phyloP scores from a whole-genome alignment of 305 asterid genomes.

The Plantago lanceolata region DNA sequence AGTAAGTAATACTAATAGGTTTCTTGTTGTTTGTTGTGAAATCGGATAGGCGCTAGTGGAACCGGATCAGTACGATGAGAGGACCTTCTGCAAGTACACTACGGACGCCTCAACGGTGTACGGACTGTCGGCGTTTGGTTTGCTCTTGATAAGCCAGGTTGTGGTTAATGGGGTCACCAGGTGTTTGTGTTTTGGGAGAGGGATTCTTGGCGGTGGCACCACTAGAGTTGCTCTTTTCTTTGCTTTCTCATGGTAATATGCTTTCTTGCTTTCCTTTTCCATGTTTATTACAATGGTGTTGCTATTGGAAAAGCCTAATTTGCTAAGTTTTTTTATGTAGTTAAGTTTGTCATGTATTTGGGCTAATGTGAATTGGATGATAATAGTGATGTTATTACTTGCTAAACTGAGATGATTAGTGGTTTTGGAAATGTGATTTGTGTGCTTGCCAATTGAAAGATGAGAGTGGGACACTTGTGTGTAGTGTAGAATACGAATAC shows the following conservation, averaged over 20 bases:
- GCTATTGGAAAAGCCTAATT: no score
- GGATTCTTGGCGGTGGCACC: slow-evolving; percentile 60
- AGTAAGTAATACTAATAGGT: no score
- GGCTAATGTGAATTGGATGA: no score
- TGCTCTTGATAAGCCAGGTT: slow-evolving; percentile 71
- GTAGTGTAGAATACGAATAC: no score
- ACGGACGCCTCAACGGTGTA: slow-evolving; percentile 88
- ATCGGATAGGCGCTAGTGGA: slow-evolving; percentile 49
- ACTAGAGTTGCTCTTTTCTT: slow-evolving; percentile 59
- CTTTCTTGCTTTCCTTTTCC: slow-evolving; percentile 18
- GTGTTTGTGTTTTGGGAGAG: slow-evolving; percentile 86
- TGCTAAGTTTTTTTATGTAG: no score
- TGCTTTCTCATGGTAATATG: slow-evolving; percentile 70
- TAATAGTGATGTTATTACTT: no score
- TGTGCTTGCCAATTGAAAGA: no score
- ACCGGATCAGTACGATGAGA: slow-evolving; percentile 90
- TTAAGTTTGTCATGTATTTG: no score
- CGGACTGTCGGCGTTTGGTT: slow-evolving; percentile 83
- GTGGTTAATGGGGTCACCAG: slow-evolving; percentile 73
- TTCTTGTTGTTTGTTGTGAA: background rate
- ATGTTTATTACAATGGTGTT: background rate
- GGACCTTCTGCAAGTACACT: slow-evolving; percentile 64
- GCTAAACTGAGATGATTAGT: no score
- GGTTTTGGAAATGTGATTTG: no score
- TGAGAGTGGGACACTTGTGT: no score